Percentiles rank a stretch among this genome's conserved stretches.
These are phyloP conservation scores for Coccomyxa subellipsoidea DNA, from an alignment of 163 green algal genomes.

Conservation along the genomic window DNA sequence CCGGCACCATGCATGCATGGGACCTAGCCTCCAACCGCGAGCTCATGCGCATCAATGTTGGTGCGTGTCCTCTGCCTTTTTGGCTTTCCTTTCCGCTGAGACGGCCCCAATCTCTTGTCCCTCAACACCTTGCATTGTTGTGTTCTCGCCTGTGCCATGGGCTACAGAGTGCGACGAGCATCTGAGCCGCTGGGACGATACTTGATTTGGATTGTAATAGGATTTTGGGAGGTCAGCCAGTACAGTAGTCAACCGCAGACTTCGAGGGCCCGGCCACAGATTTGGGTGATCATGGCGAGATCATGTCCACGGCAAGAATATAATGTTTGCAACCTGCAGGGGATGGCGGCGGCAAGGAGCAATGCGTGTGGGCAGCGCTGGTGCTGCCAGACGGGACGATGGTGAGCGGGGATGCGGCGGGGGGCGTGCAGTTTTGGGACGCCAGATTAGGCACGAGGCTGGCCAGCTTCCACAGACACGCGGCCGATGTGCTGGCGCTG, in stretches of 20 bases:
- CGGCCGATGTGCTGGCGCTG: conserved; percentile 81
- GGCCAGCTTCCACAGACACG: conserved; percentile 46
- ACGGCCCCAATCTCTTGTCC: too few species aligned
- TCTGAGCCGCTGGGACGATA: too few species aligned
- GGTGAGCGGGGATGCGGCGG: conserved; percentile 79
- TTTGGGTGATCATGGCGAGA: too few species aligned
- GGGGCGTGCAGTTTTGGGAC: conserved; percentile 87
- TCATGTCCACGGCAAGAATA: too few species aligned
- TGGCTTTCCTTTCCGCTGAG: not conserved
- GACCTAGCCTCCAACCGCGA: conserved; percentile 61
- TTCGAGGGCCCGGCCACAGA: too few species aligned
- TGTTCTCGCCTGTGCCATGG: not conserved
- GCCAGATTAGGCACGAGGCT: conserved; percentile 76
- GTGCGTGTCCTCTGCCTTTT: conserved; percentile 15
- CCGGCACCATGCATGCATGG: conserved; percentile 75
- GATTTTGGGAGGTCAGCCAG: too few species aligned
- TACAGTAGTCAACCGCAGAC: too few species aligned
- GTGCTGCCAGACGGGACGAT: conserved; percentile 84
- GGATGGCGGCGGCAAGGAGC: conserved; percentile 29
- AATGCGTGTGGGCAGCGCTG: conserved; percentile 83
- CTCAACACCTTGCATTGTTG: not conserved
- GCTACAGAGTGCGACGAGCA: too few species aligned
- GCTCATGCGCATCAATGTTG: conserved; percentile 73
- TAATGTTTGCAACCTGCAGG: conserved; percentile 17
- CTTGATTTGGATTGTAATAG: too few species aligned